A percentile compares a stretch with the other conserved stretches of the same genome.
Conservation (phyloP, 2,329 filamentous ascomycete species). For the Hypoxylon sp. region DNA sequence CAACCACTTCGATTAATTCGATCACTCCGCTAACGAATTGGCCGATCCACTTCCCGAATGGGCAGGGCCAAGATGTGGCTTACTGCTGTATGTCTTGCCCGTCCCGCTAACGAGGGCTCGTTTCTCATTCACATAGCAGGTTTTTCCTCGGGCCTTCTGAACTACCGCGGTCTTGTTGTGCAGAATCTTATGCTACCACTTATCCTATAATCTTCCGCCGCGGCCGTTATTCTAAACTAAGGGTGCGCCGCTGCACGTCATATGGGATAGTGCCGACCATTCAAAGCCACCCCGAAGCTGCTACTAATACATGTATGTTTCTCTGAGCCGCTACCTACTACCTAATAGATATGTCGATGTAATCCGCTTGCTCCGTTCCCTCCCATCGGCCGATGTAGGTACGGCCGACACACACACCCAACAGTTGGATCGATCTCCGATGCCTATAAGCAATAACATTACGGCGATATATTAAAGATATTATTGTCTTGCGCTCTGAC, state of each 20-base stretch:
- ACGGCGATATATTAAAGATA: slow-evolving; percentile 15
- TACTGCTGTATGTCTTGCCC: slow-evolving; percentile 44
- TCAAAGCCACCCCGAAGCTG: slow-evolving; percentile 23
- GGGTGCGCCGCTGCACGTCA: slow-evolving; percentile 28
- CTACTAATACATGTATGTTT: slow-evolving; percentile 22
- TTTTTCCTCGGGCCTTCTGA: slow-evolving; percentile 30
- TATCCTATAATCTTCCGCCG: slow-evolving; percentile 15
- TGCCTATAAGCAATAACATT: slow-evolving; percentile 17
- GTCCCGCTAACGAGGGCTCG: slow-evolving; percentile 34
- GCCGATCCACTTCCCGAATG: slow-evolving; percentile 40
- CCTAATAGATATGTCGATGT: not conserved
- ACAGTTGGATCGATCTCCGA: slow-evolving; percentile 30
- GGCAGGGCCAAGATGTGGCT: slow-evolving; percentile 42
- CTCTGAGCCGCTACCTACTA: slow-evolving; percentile 16
- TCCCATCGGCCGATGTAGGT: slow-evolving; percentile 32
- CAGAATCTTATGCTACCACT: slow-evolving; percentile 6
- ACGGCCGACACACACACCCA: slow-evolving; percentile 23
- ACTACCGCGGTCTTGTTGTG: slow-evolving; percentile 12
- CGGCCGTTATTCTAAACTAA: slow-evolving; percentile 19
- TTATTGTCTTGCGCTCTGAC: slow-evolving; percentile 38
- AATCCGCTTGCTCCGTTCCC: slow-evolving; percentile 29
- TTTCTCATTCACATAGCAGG: not conserved
- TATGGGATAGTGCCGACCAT: slow-evolving; percentile 13
- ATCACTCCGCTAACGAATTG: slow-evolving; percentile 27
- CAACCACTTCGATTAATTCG: slow-evolving; percentile 17